These are phyloP conservation scores for Trichoderma sp. DNA, from an alignment of 2,329 filamentous ascomycete genomes.

Conservation along the genomic window DNA sequence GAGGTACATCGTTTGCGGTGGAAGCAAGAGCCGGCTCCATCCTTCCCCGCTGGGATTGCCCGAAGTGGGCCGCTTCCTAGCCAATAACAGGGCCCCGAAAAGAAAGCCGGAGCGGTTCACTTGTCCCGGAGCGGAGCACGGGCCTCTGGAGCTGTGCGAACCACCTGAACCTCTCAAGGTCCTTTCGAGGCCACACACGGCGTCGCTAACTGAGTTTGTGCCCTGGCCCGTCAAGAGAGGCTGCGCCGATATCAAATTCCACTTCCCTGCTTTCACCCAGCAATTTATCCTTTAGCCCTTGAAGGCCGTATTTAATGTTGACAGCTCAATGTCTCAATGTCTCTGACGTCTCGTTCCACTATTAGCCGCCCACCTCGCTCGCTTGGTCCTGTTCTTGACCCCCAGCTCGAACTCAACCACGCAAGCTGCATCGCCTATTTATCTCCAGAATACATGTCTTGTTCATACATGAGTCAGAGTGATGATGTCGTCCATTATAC, in stretches of 20 bases:
- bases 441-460: not conserved
- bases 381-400: not conserved
- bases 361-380: not conserved
- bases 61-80: not conserved
- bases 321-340: not conserved
- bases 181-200: not conserved
- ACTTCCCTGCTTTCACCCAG: not conserved
- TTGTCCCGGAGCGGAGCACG: not conserved
- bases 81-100: slow-evolving; percentile 6
- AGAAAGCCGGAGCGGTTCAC: slow-evolving; percentile 12
- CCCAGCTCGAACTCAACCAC: not conserved
- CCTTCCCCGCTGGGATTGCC: slow-evolving; percentile 1
- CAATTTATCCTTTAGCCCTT: not conserved
- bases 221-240: not conserved
- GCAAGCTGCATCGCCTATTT: not conserved
- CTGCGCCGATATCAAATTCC: not conserved
- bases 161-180: not conserved
- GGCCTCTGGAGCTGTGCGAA: not conserved
- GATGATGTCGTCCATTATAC: not conserved
- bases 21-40: slow-evolving; percentile 3
- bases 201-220: not conserved
- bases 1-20: not conserved
- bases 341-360: not conserved
- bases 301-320: not conserved
- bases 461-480: not conserved